Conservation (phyloP, 2,329 filamentous ascomycete species). For the Pseudocercospora vitis region DNA sequence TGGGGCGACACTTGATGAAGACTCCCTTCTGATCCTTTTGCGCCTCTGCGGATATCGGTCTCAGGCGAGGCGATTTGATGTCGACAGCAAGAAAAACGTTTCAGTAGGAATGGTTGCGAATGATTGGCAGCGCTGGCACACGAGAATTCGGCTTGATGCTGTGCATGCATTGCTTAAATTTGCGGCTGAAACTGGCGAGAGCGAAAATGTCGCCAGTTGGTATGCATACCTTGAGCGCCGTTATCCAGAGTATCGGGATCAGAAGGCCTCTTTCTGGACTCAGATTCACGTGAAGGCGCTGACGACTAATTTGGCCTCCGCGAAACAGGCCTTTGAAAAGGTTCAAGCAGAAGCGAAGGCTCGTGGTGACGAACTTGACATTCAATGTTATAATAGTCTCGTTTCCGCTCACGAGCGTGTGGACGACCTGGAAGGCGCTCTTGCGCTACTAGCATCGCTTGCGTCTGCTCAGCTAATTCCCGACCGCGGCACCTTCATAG, state of each 20-base stretch:
- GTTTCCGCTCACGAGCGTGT: constrained; percentile 68
- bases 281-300: constrained; percentile 71
- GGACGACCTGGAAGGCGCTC: constrained; percentile 65
- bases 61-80: background rate
- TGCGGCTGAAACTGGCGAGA: constrained; percentile 40
- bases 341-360: constrained; percentile 47
- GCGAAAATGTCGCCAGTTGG: constrained; percentile 37
- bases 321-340: constrained; percentile 62
- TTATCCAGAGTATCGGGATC: constrained; percentile 26
- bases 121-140: constrained; percentile 33
- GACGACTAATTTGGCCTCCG: constrained; percentile 62
- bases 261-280: constrained; percentile 41
- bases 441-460: constrained; percentile 65
- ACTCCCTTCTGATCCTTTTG: constrained; percentile 12
- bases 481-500: constrained; percentile 66
- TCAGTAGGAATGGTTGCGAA: constrained; percentile 20
- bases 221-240: constrained; percentile 34
- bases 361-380: constrained; percentile 50
- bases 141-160: constrained; percentile 21
- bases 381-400: constrained; percentile 72
- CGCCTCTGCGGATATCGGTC: constrained; percentile 8
- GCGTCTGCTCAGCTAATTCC: constrained; percentile 50
- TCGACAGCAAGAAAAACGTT: constrained; percentile 11
- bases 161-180: constrained; percentile 25
- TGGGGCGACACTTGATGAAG: constrained; percentile 12